phyloP scores from a whole-genome alignment of 2,329 filamentous ascomycete genomes.

The Leptographium wingfieldii region DNA sequence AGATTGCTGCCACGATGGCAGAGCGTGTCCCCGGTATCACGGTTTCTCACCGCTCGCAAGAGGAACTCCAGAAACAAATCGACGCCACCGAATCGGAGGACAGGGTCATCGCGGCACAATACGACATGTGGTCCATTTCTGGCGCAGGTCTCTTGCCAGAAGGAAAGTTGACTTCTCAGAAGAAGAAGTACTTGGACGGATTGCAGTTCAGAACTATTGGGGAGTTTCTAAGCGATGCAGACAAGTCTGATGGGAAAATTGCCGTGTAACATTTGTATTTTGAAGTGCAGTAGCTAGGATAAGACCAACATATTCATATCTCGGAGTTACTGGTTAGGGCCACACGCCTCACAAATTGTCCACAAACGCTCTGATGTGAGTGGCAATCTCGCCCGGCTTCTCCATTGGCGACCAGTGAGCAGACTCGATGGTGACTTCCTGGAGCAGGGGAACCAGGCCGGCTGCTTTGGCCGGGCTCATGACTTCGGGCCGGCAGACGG shows the following conservation, averaged over 20 bases:
- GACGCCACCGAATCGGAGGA: background rate
- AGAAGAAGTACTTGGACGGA: background rate
- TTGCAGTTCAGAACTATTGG: background rate
- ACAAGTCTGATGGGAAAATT: background rate
- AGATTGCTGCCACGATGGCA: background rate
- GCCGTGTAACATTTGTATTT: background rate
- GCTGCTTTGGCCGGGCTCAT: conserved; percentile 11
- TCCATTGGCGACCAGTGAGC: conserved; percentile 21
- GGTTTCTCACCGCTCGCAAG: background rate
- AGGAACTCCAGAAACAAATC: background rate
- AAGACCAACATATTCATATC: too few relatives aligned
- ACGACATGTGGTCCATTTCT: background rate
- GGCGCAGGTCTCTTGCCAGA: background rate
- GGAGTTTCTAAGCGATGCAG: background rate
- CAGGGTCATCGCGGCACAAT: background rate
- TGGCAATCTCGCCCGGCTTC: conserved; percentile 16
- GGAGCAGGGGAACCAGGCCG: conserved; percentile 15
- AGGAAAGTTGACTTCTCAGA: background rate
- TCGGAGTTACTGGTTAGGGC: too few relatives aligned
- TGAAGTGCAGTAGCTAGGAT: too few relatives aligned
- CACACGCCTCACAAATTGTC: too few relatives aligned
- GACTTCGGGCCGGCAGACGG: conserved; percentile 14
- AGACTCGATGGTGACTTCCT: conserved; percentile 14
- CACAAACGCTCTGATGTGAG: background rate
- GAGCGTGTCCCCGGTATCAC: background rate